Conservation (phyloP, 495 filamentous ascomycete species). For the Penicillium coprophilum region DNA sequence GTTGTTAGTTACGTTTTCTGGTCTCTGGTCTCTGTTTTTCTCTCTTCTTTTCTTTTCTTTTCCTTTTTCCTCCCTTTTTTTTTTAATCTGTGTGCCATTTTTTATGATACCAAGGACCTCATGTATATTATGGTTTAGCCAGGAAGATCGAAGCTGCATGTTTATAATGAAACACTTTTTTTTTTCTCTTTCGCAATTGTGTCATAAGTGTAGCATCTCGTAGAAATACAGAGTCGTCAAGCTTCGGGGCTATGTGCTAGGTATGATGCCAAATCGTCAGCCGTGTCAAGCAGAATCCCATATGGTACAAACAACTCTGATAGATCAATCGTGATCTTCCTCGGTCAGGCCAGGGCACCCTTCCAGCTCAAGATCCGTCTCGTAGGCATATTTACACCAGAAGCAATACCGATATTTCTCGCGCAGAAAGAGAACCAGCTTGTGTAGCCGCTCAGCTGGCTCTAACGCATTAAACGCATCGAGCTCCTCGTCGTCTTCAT, state of each 20-base stretch:
- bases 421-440: conserved; percentile 66
- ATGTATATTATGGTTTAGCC: conserved; percentile 27
- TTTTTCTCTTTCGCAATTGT: background rate
- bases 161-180: conserved; percentile 17
- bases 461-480: conserved; percentile 76
- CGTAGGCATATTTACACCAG: conserved; percentile 90
- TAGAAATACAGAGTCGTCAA: background rate
- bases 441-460: conserved; percentile 60
- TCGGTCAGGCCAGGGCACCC: conserved; percentile 88
- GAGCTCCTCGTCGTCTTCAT: conserved; percentile 81
- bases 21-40: too few species aligned
- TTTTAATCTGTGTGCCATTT: conserved; percentile 7
- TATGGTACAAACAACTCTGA: conserved; percentile 1
- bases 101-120: conserved; percentile 30
- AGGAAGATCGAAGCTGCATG: conserved; percentile 17
- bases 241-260: background rate
- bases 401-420: conserved; percentile 82
- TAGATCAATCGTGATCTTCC: conserved; percentile 79
- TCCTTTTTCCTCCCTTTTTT: background rate
- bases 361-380: conserved; percentile 61
- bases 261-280: background rate
- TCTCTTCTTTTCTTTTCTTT: too few species aligned
- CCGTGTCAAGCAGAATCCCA: background rate
- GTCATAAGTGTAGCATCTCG: background rate
- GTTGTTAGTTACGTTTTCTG: conserved; percentile 4